phyloP scores from a whole-genome alignment of 352 stramenopile genomes.

The Thraustotheca clavata region DNA sequence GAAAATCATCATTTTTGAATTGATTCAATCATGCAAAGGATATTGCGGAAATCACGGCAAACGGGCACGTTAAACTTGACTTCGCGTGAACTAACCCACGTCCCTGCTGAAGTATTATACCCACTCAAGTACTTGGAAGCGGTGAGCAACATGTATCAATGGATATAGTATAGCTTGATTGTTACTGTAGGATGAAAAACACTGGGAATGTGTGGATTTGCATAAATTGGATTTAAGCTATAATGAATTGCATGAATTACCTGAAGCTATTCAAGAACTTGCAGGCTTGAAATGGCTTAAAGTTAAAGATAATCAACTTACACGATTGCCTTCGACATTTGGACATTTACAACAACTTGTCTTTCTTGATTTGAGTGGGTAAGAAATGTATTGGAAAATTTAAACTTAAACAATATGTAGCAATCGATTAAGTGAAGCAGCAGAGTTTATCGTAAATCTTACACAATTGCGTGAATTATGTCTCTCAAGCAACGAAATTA shows the following conservation, averaged over 20 bases:
- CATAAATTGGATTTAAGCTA: conserved; percentile 68
- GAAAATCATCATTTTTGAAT: not conserved
- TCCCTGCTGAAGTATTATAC: conserved; percentile 51
- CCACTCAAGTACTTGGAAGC: conserved; percentile 53
- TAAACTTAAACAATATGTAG: conserved; percentile 24
- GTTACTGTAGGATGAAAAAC: conserved; percentile 41
- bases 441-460: conserved; percentile 39
- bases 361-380: conserved; percentile 74
- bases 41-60: conserved; percentile 46
- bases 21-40: conserved; percentile 24
- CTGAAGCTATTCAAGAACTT: not conserved
- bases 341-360: conserved; percentile 36
- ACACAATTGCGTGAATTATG: conserved; percentile 51
- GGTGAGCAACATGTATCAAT: conserved; percentile 16
- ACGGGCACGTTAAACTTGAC: conserved; percentile 55
- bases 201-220: conserved; percentile 59
- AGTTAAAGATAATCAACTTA: conserved; percentile 18
- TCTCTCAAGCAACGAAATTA: conserved; percentile 53
- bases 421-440: conserved; percentile 56
- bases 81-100: conserved; percentile 36
- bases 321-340: not conserved
- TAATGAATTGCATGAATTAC: conserved; percentile 1
- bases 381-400: conserved; percentile 16
- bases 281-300: conserved; percentile 19
- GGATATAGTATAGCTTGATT: not conserved